Evolutionary conservation across 768 basidiomycete species (phyloP).

Genomic region (Infundibulicybe gibba): DNA sequence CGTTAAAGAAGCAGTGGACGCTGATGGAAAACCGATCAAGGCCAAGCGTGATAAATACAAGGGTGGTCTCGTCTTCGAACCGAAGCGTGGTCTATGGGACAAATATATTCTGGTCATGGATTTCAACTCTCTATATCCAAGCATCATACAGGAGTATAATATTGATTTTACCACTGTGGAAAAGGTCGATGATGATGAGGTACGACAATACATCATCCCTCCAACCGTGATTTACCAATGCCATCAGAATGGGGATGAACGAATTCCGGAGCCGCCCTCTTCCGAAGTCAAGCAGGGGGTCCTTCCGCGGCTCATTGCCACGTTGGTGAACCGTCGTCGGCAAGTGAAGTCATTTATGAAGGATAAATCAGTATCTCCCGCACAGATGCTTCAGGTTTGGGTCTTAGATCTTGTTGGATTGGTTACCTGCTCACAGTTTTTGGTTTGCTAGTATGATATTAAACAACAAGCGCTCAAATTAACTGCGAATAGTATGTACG

Average conservation of each 20-base stretch:
- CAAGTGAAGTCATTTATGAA: conserved; percentile 96
- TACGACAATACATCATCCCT: conserved; percentile 11
- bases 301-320: conserved; percentile 96
- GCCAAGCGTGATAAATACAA: conserved; percentile 93
- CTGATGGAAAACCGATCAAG: conserved; percentile 59
- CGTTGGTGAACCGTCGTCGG: conserved; percentile 84
- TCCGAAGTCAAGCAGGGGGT: conserved; percentile 76
- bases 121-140: conserved; percentile 98
- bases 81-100: conserved; percentile 95
- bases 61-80: conserved; percentile 96
- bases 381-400: conserved; percentile 79
- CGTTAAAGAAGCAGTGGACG: conserved; percentile 47
- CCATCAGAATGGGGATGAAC: conserved; percentile 59
- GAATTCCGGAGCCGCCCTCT: conserved; percentile 84
- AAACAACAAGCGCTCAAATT: conserved; percentile 96
- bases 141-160: conserved; percentile 99
- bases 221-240: background rate
- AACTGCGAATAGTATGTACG: conserved; percentile 99
- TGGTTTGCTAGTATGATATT: conserved; percentile 76
- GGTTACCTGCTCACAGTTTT: background rate
- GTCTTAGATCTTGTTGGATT: background rate
- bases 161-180: conserved; percentile 98
- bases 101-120: conserved; percentile 98
- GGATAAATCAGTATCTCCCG: conserved; percentile 64
- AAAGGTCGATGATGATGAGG: conserved; percentile 59